phyloP scores from a whole-genome alignment of 2,329 filamentous ascomycete species.

The Aspergillus caelatus region DNA sequence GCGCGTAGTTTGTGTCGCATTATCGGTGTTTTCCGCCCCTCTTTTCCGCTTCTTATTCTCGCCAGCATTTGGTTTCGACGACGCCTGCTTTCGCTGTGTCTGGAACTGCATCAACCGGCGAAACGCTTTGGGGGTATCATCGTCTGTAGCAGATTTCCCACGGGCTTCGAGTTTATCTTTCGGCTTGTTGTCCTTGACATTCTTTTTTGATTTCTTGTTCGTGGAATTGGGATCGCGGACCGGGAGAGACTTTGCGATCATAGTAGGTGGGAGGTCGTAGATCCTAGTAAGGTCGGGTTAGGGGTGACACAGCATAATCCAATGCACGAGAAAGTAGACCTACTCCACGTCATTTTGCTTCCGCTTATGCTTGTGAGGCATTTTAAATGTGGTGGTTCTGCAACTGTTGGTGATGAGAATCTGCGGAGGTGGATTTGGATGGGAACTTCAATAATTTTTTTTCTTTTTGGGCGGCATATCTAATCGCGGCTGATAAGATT shows the following conservation, averaged over 20 bases:
- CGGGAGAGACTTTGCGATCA: slow-evolving; percentile 61
- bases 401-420: background rate
- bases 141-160: slow-evolving; percentile 46
- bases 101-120: slow-evolving; percentile 79
- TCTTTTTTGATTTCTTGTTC: slow-evolving; percentile 34
- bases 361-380: slow-evolving; percentile 88
- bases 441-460: slow-evolving; percentile 9
- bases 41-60: slow-evolving; percentile 55
- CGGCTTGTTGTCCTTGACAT: slow-evolving; percentile 36
- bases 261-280: slow-evolving; percentile 64
- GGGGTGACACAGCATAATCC: slow-evolving; percentile 12
- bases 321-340: background rate
- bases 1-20: slow-evolving; percentile 17
- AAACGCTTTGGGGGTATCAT: slow-evolving; percentile 90
- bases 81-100: slow-evolving; percentile 55
- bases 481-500: slow-evolving; percentile 12
- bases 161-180: slow-evolving; percentile 21
- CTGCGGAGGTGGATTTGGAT: slow-evolving; percentile 2
- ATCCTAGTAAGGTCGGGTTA: slow-evolving; percentile 36
- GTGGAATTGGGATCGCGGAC: slow-evolving; percentile 50
- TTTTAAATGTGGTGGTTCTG: slow-evolving; percentile 38
- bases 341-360: slow-evolving; percentile 44
- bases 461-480: slow-evolving; percentile 5
- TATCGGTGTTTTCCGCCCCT: slow-evolving; percentile 21
- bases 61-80: slow-evolving; percentile 66